Evolutionary conservation across 352 stramenopile species (phyloP).

Genomic region (Phytophthora fragariae): DNA sequence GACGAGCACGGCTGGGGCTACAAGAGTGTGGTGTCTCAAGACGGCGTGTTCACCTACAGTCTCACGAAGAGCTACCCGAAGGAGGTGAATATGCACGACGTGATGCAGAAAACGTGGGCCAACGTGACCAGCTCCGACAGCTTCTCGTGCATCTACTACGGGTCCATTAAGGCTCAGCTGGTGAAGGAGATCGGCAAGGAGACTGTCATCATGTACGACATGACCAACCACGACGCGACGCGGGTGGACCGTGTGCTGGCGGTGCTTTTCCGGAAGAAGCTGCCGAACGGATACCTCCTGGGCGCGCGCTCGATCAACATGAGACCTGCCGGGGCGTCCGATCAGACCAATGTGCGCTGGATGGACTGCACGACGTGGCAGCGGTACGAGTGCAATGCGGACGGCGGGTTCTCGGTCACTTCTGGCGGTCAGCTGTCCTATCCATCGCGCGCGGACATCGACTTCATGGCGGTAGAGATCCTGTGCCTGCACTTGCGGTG

Average conservation of each 20-base stretch:
- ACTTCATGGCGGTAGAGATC: slow-evolving; percentile 49
- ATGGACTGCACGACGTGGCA: slow-evolving; percentile 49
- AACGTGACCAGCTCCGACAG: slow-evolving; percentile 41
- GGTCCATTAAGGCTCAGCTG: slow-evolving; percentile 39
- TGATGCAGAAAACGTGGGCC: slow-evolving; percentile 40
- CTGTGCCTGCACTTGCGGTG: slow-evolving; percentile 49
- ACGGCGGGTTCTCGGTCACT: slow-evolving; percentile 36
- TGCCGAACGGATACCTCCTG: slow-evolving; percentile 42
- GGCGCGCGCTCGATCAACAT: slow-evolving; percentile 39
- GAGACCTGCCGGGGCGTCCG: not conserved
- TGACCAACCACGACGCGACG: slow-evolving; percentile 40
- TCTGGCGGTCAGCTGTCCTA: slow-evolving; percentile 41
- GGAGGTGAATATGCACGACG: slow-evolving; percentile 39
- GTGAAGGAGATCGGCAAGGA: slow-evolving; percentile 43
- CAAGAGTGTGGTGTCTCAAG: slow-evolving; percentile 35
- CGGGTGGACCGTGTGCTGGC: slow-evolving; percentile 45
- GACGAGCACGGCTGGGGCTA: slow-evolving; percentile 44
- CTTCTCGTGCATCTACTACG: slow-evolving; percentile 45
- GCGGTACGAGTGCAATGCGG: slow-evolving; percentile 36
- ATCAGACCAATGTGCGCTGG: slow-evolving; percentile 16
- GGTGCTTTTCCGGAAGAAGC: slow-evolving; percentile 37
- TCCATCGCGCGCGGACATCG: slow-evolving; percentile 36
- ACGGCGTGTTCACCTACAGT: slow-evolving; percentile 41
- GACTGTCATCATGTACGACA: slow-evolving; percentile 44
- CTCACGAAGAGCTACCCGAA: slow-evolving; percentile 42